phyloP scores from a whole-genome alignment of 2,329 filamentous ascomycete genomes.

The Xylariaceae sp. region DNA sequence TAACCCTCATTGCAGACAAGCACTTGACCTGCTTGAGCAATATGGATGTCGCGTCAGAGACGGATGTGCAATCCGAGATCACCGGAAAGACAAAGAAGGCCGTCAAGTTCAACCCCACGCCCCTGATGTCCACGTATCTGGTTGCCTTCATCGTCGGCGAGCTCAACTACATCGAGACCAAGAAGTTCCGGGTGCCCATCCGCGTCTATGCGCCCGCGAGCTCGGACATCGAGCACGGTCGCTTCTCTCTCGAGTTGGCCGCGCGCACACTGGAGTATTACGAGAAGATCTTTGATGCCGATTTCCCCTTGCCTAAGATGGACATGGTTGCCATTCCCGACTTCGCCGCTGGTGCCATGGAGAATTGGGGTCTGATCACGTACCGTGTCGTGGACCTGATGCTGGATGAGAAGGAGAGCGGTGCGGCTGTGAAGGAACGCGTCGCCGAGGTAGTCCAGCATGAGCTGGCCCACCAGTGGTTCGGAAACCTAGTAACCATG shows the following conservation, averaged over 20 bases:
- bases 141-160: slow-evolving; percentile 91
- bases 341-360: slow-evolving; percentile 94
- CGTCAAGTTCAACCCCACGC: slow-evolving; percentile 87
- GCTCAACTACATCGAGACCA: slow-evolving; percentile 89
- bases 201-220: slow-evolving; percentile 91
- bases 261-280: slow-evolving; percentile 90
- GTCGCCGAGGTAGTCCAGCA: slow-evolving; percentile 96
- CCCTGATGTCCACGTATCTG: slow-evolving; percentile 93
- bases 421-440: slow-evolving; percentile 83
- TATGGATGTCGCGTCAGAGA: slow-evolving; percentile 86
- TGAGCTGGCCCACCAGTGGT: slow-evolving; percentile 97
- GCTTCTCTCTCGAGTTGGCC: slow-evolving; percentile 84
- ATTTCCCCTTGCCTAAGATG: slow-evolving; percentile 89
- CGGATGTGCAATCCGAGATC: slow-evolving; percentile 60
- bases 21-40: slow-evolving; percentile 89
- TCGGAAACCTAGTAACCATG: slow-evolving; percentile 96
- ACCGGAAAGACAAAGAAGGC: slow-evolving; percentile 67
- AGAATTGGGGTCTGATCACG: slow-evolving; percentile 96
- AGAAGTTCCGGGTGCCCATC: slow-evolving; percentile 83
- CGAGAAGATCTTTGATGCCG: slow-evolving; percentile 85
- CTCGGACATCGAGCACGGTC: slow-evolving; percentile 82
- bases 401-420: slow-evolving; percentile 85
- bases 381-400: slow-evolving; percentile 90
- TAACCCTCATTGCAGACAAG: slow-evolving; percentile 87
- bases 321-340: slow-evolving; percentile 95